Base-by-base conservation (phyloP, 2,329 filamentous ascomycete genomes). In the Aspergillus ustus region DNA sequence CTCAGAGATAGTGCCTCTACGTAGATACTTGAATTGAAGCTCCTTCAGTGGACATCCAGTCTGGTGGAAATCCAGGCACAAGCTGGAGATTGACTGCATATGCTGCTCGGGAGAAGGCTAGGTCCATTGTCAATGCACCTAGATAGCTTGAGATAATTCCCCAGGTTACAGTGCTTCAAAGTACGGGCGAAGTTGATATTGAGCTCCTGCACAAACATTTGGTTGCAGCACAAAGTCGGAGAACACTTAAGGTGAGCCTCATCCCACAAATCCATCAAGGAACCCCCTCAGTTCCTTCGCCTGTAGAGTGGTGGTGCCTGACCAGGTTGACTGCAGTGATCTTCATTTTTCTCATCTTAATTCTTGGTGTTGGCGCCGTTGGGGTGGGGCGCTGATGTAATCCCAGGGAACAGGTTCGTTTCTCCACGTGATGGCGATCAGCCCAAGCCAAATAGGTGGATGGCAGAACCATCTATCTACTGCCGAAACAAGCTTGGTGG, bases 371-470 rank as follows among this genome's bases (percentile, higher is more conserved):
- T 51, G 40, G 52, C 52, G 46, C 59, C 49, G 53, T 53, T 52
- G 20, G 15, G 37, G 59, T 60, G 53, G 57, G 55, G 44, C 34
- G 44, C 59, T 51, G 34, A 46, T 25, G 49, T 53, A 57, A 61
- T 57, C 34, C 5, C 49, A 52, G 48, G 48, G 59, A 61, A 52
- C 59, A 52, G 59, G 59, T 57, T 51, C 46, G 8, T 13, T 57
- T 25, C 37, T 19, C 52, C 59, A 61, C 59, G 59, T 61, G 59
- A 58, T 58, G 50, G 34, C 44, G 59, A 58, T 58, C 59, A 54
- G 20, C 34, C 7, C 40, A 15, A 45, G 19, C 22, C 45, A 7
- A 48, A 48, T 11, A 40, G 34, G 34, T 40, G 34, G 34, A 40
- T 40, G 15, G 34, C 11, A 11, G 34, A 40, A 11, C 11, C 34